Conservation (phyloP, 495 filamentous ascomycete species). For the Amorphotheca resinae region DNA sequence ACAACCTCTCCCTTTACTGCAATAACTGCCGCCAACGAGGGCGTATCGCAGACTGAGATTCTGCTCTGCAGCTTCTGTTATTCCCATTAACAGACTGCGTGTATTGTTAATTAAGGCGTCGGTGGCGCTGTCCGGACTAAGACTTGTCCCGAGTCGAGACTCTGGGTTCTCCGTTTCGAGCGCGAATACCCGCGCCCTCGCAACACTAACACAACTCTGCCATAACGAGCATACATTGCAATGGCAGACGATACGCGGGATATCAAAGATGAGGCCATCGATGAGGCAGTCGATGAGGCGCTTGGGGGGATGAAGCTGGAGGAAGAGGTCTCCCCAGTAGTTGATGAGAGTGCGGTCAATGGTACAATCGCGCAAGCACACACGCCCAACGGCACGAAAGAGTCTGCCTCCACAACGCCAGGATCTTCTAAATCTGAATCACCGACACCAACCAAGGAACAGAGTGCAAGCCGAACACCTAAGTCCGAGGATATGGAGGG, state of each 20-base stretch:
- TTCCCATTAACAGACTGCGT: neutral
- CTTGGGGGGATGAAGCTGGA: conserved; percentile 32
- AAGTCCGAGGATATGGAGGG: conserved; percentile 26
- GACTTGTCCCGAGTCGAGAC: conserved; percentile 8
- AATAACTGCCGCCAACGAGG: neutral
- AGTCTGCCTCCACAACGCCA: conserved; percentile 17
- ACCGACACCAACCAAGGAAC: conserved; percentile 30
- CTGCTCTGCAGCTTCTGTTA: neutral
- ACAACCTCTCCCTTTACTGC: neutral
- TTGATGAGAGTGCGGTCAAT: conserved; percentile 12
- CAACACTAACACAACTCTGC: neutral
- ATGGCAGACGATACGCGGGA: conserved; percentile 32
- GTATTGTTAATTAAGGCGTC: neutral
- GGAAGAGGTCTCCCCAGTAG: conserved; percentile 10
- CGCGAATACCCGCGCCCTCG: neutral
- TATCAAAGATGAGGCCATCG: conserved; percentile 28
- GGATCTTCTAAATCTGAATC: conserved; percentile 21
- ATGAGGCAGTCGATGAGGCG: conserved; percentile 25
- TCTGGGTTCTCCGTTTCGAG: neutral
- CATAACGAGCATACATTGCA: neutral
- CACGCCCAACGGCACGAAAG: conserved; percentile 10
- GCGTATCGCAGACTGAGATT: neutral
- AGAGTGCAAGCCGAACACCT: conserved; percentile 25
- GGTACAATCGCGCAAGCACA: conserved; percentile 14
- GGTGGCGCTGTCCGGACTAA: neutral